These are phyloP conservation scores for Pseudozyma sp. DNA, from an alignment of 1,284 basidiomycete species.

Conservation along the genomic window DNA sequence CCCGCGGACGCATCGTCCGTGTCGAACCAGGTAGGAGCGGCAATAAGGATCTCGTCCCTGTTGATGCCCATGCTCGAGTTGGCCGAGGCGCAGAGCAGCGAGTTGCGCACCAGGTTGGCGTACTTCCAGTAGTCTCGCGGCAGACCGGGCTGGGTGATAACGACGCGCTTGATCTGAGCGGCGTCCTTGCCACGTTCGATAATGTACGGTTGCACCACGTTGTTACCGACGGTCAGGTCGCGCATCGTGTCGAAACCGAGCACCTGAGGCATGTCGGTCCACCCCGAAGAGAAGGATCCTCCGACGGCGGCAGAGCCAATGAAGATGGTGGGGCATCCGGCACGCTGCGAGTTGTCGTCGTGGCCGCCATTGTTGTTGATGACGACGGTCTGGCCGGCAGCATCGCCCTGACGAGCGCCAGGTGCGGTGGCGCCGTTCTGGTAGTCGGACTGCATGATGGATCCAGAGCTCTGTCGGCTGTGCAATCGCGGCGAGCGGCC, in stretches of 20 bases:
- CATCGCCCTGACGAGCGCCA: slow-evolving; percentile 47
- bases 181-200: slow-evolving; percentile 39
- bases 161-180: slow-evolving; percentile 53
- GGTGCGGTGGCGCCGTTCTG: slow-evolving; percentile 56
- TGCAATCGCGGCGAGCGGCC: slow-evolving; percentile 13
- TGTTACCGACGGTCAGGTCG: slow-evolving; percentile 43
- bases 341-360: slow-evolving; percentile 57
- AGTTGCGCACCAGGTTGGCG: slow-evolving; percentile 59
- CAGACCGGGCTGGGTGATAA: slow-evolving; percentile 57
- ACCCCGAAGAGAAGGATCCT: slow-evolving; percentile 51
- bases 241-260: slow-evolving; percentile 61
- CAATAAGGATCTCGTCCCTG: slow-evolving; percentile 54
- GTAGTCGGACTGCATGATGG: slow-evolving; percentile 52
- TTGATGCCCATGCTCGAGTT: slow-evolving; percentile 52
- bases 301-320: slow-evolving; percentile 58
- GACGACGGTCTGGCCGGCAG: slow-evolving; percentile 55
- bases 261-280: slow-evolving; percentile 59
- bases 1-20: slow-evolving; percentile 48
- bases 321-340: slow-evolving; percentile 58
- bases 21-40: slow-evolving; percentile 56
- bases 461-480: slow-evolving; percentile 40
- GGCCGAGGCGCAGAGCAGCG: slow-evolving; percentile 50
- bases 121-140: slow-evolving; percentile 63
- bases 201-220: slow-evolving; percentile 55
- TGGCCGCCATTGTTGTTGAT: slow-evolving; percentile 51